Base-by-base conservation (phyloP, 164 flowering plant genomes). In the Nelumbo lutea region DNA sequence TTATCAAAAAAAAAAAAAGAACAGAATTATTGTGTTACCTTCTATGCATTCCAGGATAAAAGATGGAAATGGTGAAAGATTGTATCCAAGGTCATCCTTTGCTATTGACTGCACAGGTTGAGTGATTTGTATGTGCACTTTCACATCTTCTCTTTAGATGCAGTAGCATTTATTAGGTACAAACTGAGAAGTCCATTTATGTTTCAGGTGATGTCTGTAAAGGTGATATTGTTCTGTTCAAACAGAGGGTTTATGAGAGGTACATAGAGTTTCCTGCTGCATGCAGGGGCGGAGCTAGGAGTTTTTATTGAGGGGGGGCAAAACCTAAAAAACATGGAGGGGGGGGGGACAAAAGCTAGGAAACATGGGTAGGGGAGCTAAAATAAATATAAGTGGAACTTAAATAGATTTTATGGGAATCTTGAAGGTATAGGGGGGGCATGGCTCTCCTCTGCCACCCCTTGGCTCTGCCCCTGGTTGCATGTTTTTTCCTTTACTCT, bases 121-220 rank as follows among this genome's bases (percentile, higher is more conserved):
- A 41, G 13, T 15, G 61, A 39, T 13, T 68, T 45, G 43, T 44
- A 2, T 42, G n/a, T 51, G 9, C 14, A 15, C 47, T 27, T 51
- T 51, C 55, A 3, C 4, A 1, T 6, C n/a, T 40, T 47, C 6
- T 43, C 3, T 8, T 69, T 66, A 8, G 61, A 40, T 40, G 45
- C 44, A 7, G 52, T 7, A 6, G 9, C 10, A 41, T 62, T 63
- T 45, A 10, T 64, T 57, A 4, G 68, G n/a, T 68, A 40, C 10
- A 42, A 5, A 44, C 15, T 59, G 27, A 47, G 14, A 67, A 27
- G 2, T 42, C 14, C 15, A 8, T 39, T 62, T 65, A 27, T 55
- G 62, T 67, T 5, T 67, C 83, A 88, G 90, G 93, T 79, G 93
- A 88, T 80, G 93, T 83, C 62, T 87, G 89, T 77, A 79, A 59